These are phyloP conservation scores for Trichaptum fuscoviolaceum DNA, from an alignment of 768 basidiomycete genomes.

Conservation along the genomic window DNA sequence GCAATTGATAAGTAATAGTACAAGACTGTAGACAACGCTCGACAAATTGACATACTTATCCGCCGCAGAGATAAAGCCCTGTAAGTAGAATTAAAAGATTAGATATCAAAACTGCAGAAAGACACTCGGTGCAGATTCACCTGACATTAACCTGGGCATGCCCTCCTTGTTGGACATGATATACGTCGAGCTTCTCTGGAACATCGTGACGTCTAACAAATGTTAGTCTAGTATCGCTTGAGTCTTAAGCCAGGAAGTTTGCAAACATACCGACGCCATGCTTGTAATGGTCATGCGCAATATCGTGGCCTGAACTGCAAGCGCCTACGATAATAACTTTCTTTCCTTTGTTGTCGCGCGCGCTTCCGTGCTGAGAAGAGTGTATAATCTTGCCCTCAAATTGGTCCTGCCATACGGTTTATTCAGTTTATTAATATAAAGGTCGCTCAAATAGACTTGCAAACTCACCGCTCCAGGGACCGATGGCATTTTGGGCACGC, in stretches of 20 bases:
- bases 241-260: too few relatives aligned
- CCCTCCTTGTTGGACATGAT: constrained; percentile 37
- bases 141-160: constrained; percentile 24
- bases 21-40: background rate
- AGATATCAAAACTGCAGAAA: background rate
- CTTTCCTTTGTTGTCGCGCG: constrained; percentile 56
- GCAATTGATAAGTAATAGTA: background rate
- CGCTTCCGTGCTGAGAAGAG: constrained; percentile 50
- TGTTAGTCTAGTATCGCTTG: background rate
- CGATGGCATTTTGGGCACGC: constrained; percentile 31
- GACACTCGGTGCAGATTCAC: constrained; percentile 16
- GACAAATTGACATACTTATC: constrained; percentile 17
- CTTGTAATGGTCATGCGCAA: constrained; percentile 40
- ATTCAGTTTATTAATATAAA: constrained; percentile 3
- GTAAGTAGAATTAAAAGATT: background rate
- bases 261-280: constrained; percentile 37
- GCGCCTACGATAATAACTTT: constrained; percentile 68
- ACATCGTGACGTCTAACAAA: constrained; percentile 47
- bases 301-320: constrained; percentile 54
- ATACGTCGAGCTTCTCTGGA: constrained; percentile 50
- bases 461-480: constrained; percentile 23
- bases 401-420: constrained; percentile 30
- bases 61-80: constrained; percentile 25
- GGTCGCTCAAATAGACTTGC: background rate
- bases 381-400: constrained; percentile 64